Evolutionary conservation across 2,329 filamentous ascomycete species (phyloP), one percentile per base, ranked within the genome.

Genomic region (Aspergillus oerlinghausenensis): DNA sequence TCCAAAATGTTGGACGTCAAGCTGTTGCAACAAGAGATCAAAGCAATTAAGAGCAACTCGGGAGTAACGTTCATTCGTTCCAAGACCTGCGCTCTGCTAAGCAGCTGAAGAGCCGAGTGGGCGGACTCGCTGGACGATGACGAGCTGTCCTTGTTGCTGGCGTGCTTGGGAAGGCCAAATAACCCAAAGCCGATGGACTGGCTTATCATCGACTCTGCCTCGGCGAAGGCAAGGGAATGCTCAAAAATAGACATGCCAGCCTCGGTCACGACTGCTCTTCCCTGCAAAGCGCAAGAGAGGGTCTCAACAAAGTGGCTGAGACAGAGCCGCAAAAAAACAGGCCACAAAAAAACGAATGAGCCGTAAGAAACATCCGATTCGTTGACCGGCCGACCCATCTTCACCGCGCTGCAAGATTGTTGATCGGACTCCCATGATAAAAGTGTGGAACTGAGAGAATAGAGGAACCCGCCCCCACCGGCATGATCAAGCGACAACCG

Each of bases 211-310:
- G 90, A 88, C 71, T 99, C 94, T 8, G 93, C 93, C 73, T 99
- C 94, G 10, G 93, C 91, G 75, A 97, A 99, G 2, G 93, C 93
- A 8, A 99, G 80, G 0, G 92, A 97, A 69, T 97, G 92, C 71
- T 99, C 94, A 67, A 97, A 96, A 2, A 97, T 83, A 0, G 92
- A 96, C 90, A 97, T 96, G 19, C 92, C 92, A 1, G 91, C 95
- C 75, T 97, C 94, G 0, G 90, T 88, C 60, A 89, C 84, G 0
- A 90, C 84, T 2, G 85, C 83, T 2, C 89, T 85, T 32, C 93
- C 93, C 71, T 96, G 91, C 6, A 97, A 82, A 9, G 93, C 90
- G 71, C 91, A 96, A 3, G 88, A 88, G 9, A 97, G 77, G 0
- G 90, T 94, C 73, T 97, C 94, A 21, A 96, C 77, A 64, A 97